Evolutionary conservation across 2,329 filamentous ascomycete genomes (phyloP), one percentile per base, ranked within the genome.

Genomic region (Trichoderma gracile): DNA sequence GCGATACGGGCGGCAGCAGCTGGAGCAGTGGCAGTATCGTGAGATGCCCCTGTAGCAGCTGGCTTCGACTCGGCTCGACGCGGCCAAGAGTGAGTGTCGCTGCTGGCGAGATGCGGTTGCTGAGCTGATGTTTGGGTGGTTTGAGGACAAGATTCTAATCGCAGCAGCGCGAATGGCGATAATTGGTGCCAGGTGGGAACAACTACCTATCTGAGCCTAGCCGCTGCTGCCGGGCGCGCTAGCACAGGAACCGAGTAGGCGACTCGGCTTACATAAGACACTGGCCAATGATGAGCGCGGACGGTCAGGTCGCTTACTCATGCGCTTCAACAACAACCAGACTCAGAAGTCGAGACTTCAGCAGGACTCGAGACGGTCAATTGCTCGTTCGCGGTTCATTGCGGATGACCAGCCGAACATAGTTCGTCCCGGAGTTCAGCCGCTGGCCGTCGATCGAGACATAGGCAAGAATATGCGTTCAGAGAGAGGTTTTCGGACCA

Each of bases 61-160:
- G 40, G 40, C 10, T 33, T 54, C 25, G 27, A 23, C 40, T 38
- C 50, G 19, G n/a, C 5, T 38, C 33, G 33, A 38, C 33, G 12
- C 33, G 33, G 33, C 14, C 33, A 38, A 9, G 10, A 9, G n/a
- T n/a, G n/a, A 38, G 33, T 3, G 33, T 38, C 33, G 33, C 33
- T 38, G 33, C 33, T 38, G 33, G 33, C 33, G 66, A 38, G 42
- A 17, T 19, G 45, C 58, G 52, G 47, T 25, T 52, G 49, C 49
- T 63, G 23, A 40, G 55, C 52, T 25, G 64, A 38, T 60, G 21
- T 33, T 56, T 30, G 45, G 56, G 45, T 30, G 62, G 65, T 68
- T 66, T 53, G 66, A 49, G 61, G 65, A 65, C 67, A 69, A 68
- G 70, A 70, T 73, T 71, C 70, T 73, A 40, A 46, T 50, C 27